Conservation (phyloP, 2,329 filamentous ascomycete species). For the Fusarium graminum region DNA sequence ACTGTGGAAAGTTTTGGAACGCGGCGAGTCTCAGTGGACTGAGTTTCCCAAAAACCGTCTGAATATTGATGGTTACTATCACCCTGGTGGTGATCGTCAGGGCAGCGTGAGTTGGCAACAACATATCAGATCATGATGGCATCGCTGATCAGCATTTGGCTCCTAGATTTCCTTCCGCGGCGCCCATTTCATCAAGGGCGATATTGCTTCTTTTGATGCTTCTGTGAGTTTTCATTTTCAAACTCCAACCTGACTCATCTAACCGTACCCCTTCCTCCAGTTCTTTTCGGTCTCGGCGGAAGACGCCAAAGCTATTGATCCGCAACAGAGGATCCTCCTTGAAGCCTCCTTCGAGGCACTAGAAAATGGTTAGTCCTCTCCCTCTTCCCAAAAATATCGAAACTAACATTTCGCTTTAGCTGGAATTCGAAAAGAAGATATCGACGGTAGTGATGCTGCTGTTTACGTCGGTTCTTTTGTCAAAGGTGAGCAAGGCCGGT, state of each 20-base stretch:
- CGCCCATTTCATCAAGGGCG: conserved; percentile 64
- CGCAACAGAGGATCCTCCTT: conserved; percentile 65
- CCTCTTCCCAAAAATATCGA: neutral
- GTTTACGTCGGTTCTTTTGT: conserved; percentile 67
- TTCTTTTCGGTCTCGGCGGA: conserved; percentile 65
- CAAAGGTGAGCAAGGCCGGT: conserved; percentile 54
- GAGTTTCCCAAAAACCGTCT: conserved; percentile 63
- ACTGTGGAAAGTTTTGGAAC: conserved; percentile 64
- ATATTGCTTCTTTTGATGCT: conserved; percentile 64
- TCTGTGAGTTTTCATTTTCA: conserved; percentile 54
- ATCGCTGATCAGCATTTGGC: conserved; percentile 16
- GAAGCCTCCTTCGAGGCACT: conserved; percentile 65
- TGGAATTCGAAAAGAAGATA: conserved; percentile 59
- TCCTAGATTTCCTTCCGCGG: conserved; percentile 61
- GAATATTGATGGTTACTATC: conserved; percentile 66
- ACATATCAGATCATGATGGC: neutral
- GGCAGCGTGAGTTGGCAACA: conserved; percentile 58
- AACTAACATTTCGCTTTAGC: conserved; percentile 50
- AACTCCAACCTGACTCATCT: conserved; percentile 6
- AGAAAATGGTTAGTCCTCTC: conserved; percentile 58
- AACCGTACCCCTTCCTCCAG: conserved; percentile 48
- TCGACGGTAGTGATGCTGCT: conserved; percentile 60
- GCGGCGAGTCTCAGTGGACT: conserved; percentile 62
- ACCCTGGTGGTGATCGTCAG: conserved; percentile 63
- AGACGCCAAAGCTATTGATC: conserved; percentile 66